These are phyloP conservation scores for Ilex paraguariensis DNA, from an alignment of 305 asterid species.

Conservation along the genomic window DNA sequence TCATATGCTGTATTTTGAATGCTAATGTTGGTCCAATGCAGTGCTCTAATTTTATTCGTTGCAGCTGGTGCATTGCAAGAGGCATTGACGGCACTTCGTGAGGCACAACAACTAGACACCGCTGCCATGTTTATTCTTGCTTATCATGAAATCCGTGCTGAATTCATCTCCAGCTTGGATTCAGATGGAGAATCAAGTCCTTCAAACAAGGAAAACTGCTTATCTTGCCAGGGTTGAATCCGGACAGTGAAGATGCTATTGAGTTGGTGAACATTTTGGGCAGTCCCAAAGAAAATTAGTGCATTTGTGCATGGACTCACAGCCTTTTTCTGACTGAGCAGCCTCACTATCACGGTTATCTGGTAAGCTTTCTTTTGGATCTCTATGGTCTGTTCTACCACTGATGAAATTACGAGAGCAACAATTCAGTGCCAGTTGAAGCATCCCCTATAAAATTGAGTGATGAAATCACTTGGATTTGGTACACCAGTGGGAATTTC, in stretches of 20 bases:
- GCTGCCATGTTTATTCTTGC: slow-evolving; percentile 91
- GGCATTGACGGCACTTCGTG: slow-evolving; percentile 89
- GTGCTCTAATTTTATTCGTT: slow-evolving; percentile 87
- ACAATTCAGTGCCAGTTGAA: too few relatives aligned
- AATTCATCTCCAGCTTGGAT: slow-evolving; percentile 50
- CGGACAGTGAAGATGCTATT: slow-evolving; percentile 66
- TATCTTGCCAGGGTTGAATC: slow-evolving; percentile 63
- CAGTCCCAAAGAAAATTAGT: slow-evolving; percentile 90
- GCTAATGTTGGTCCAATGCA: slow-evolving; percentile 25
- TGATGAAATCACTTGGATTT: too few relatives aligned
- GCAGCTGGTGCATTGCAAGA: slow-evolving; percentile 97
- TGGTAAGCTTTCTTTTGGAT: too few relatives aligned
- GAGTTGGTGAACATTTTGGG: slow-evolving; percentile 81
- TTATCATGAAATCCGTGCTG: slow-evolving; percentile 73
- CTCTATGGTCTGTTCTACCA: too few relatives aligned
- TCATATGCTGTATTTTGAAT: not conserved
- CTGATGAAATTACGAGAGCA: too few relatives aligned
- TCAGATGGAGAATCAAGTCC: slow-evolving; percentile 50
- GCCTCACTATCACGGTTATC: too few relatives aligned
- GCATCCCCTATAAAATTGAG: too few relatives aligned
- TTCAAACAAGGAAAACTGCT: slow-evolving; percentile 38
- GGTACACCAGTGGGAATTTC: too few relatives aligned
- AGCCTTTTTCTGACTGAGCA: slow-evolving; percentile 63
- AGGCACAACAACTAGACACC: slow-evolving; percentile 86
- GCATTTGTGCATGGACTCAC: slow-evolving; percentile 92